Base-by-base conservation (phyloP, 2,329 filamentous ascomycete genomes). In the Cladosporium sp. region DNA sequence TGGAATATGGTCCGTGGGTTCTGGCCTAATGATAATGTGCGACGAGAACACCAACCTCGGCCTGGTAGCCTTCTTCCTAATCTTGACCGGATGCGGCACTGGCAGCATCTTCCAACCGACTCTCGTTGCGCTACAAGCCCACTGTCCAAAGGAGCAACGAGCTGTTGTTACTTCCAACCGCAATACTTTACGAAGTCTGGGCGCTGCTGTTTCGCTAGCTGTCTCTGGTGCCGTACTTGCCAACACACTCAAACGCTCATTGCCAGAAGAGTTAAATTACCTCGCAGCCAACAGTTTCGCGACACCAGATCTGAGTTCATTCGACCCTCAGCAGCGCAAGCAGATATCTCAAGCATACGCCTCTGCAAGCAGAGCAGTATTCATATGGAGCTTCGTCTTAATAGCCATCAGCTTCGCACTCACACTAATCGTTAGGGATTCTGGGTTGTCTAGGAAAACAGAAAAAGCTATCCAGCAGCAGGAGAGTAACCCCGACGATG, bases 141-240 rank as follows among this genome's bases (percentile, higher is more conserved):
- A 1, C 79, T 83, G 16, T 28, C 83, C 85, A 56, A 82, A 90
- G 23, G 80, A 85, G 23, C 83, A 82, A 53, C 81, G 83, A 28
- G 88, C 91, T 70, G 89, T 90, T 54, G 89, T 87, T 18, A 85
- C 87, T 0, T 2, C 84, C 88, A 23, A 88, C 86, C 0, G 84
- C 92, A 62, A 89, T 92, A 1, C 81, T 93, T 43, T 91, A 91
- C 23, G 87, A 89, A 21, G 89, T 92, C 56, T 84, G 93, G 86
- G 87, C 0, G 80, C 89, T 0, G 86, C 85, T 0, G 76, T 88
- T 11, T 85, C 84, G 0, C 39, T 93, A 93, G 79, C 88, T 92
- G 77, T 92, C 93, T 74, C 80, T 84, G 66, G 91, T 92, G 87
- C 85, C 85, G 1, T 88, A 1, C 74, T 84, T 18, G 56, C 69